Evolutionary conservation across 2,329 filamentous ascomycete genomes (phyloP).

Genomic region (Xylaria sp.): DNA sequence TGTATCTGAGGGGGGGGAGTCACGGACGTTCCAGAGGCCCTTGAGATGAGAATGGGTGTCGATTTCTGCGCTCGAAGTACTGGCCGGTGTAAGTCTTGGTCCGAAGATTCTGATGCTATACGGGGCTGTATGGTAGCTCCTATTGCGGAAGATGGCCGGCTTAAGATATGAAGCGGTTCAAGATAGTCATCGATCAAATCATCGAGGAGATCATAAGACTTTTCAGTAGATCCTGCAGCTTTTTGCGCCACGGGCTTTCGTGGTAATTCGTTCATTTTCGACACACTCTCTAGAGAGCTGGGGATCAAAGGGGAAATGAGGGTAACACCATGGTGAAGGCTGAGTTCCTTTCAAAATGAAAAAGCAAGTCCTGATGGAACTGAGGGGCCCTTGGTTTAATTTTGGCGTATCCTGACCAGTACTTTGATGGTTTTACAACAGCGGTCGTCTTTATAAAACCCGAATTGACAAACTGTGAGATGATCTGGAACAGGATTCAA

Average conservation of each 20-base stretch:
- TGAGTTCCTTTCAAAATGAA: not conserved
- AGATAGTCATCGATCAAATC: constrained; percentile 37
- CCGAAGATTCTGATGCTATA: not conserved
- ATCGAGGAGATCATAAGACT: constrained; percentile 23
- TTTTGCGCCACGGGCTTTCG: constrained; percentile 32
- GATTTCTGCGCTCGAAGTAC: constrained; percentile 26
- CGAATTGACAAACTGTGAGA: no score
- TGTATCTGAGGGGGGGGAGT: constrained; percentile 13
- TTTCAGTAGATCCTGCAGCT: not conserved
- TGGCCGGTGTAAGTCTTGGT: constrained; percentile 11
- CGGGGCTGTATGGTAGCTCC: constrained; percentile 13
- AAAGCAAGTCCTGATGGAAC: not conserved
- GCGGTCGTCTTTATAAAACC: no score
- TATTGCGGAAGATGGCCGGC: constrained; percentile 13
- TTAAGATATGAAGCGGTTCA: constrained; percentile 23
- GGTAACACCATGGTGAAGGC: not conserved
- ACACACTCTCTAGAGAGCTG: constrained; percentile 9
- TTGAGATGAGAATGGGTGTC: constrained; percentile 27
- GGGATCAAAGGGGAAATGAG: not conserved
- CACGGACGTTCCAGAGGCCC: no score
- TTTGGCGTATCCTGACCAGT: no score
- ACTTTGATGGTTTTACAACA: no score
- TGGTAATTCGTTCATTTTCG: constrained; percentile 22
- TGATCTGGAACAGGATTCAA: no score
- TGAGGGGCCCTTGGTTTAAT: not conserved